Evolutionary conservation across 2,329 filamentous ascomycete species (phyloP).

Genomic region (Aspergillus piperis): DNA sequence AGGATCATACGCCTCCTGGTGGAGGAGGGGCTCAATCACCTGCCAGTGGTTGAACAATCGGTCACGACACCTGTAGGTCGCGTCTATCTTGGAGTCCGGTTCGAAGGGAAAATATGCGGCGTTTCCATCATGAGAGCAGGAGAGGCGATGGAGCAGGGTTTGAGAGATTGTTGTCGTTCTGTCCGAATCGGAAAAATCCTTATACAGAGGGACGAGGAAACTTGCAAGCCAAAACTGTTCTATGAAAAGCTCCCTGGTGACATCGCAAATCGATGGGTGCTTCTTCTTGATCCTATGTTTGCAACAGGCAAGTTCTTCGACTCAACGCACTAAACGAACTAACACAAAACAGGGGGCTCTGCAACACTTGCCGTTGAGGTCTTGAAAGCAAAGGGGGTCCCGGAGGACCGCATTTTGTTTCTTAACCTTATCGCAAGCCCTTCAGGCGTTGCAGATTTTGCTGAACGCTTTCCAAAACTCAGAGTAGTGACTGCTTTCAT

Average conservation of each 20-base stretch:
- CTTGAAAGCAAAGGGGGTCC: slow-evolving; percentile 83
- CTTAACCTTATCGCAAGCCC: slow-evolving; percentile 97
- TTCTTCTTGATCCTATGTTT: slow-evolving; percentile 98
- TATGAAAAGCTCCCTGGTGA: slow-evolving; percentile 97
- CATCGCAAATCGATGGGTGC: slow-evolving; percentile 87
- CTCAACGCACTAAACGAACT: not conserved
- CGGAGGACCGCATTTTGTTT: slow-evolving; percentile 93
- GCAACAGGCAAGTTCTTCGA: slow-evolving; percentile 70
- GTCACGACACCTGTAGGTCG: slow-evolving; percentile 90
- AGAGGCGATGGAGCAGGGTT: slow-evolving; percentile 96
- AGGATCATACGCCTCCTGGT: slow-evolving; percentile 95
- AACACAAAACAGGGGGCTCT: slow-evolving; percentile 68
- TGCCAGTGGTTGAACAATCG: slow-evolving; percentile 84
- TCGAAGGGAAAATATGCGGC: slow-evolving; percentile 97
- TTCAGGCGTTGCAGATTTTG: slow-evolving; percentile 85
- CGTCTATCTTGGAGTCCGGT: slow-evolving; percentile 86
- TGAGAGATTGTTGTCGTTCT: slow-evolving; percentile 95
- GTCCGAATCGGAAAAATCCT: slow-evolving; percentile 98
- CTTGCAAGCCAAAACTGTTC: slow-evolving; percentile 85
- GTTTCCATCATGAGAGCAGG: slow-evolving; percentile 98
- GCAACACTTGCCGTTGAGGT: slow-evolving; percentile 97
- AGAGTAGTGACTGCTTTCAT: slow-evolving; percentile 95
- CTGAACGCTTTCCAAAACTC: slow-evolving; percentile 82
- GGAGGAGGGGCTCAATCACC: slow-evolving; percentile 94
- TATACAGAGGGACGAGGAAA: slow-evolving; percentile 97